A percentile compares a stretch with the other conserved stretches of the same genome.
These are phyloP conservation scores for Suillus variegatus DNA, from an alignment of 768 basidiomycete species.

Conservation along the genomic window DNA sequence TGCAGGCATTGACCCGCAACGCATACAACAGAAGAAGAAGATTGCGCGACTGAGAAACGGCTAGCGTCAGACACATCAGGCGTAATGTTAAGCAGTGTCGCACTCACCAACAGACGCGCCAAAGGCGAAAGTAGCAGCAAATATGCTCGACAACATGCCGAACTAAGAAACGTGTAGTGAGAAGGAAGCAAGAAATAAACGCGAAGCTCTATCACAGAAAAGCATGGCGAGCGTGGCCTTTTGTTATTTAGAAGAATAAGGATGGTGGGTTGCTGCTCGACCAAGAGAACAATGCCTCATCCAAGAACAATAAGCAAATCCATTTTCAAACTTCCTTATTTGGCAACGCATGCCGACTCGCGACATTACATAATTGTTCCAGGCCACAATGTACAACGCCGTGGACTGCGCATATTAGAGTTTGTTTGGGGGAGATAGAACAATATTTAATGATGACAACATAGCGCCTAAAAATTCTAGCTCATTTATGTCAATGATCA, in stretches of 20 bases:
- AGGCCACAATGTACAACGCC: no score
- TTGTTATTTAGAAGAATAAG: constrained; percentile 33
- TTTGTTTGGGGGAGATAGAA: no score
- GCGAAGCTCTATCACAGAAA: constrained; percentile 22
- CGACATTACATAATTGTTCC: no score
- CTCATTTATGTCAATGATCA: no score
- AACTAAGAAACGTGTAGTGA: constrained; percentile 22
- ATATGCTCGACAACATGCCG: constrained; percentile 42
- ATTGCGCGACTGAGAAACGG: constrained; percentile 50
- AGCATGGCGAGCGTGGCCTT: constrained; percentile 20
- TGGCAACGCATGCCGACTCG: neutral
- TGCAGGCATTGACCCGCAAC: constrained; percentile 89
- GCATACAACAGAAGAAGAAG: constrained; percentile 66
- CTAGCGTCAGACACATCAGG: constrained; percentile 5
- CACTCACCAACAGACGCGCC: constrained; percentile 41
- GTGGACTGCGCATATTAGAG: no score
- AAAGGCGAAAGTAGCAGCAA: constrained; percentile 37
- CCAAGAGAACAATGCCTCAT: constrained; percentile 21
- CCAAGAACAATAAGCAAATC: constrained; percentile 28
- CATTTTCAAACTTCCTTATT: constrained; percentile 11
- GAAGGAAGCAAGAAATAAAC: constrained; percentile 23
- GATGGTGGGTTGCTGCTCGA: constrained; percentile 21
- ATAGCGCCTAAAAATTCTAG: no score
- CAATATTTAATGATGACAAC: no score
- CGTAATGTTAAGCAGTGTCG: neutral